Evolutionary conservation across 495 filamentous ascomycete genomes (phyloP).

Genomic region (Penicillium waksmanii): DNA sequence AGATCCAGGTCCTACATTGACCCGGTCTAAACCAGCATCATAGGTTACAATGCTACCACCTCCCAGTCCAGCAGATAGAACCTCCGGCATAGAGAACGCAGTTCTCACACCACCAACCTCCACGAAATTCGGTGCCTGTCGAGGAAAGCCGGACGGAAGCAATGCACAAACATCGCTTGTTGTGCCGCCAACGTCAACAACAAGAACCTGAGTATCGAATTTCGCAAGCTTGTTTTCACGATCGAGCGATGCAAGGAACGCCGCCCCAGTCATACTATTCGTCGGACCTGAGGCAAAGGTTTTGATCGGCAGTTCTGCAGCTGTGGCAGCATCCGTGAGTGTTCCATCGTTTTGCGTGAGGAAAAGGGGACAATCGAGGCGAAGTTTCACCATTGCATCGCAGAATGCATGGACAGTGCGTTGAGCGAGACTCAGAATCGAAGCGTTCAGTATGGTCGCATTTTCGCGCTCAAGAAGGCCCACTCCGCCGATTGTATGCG

Average conservation of each 20-base stretch:
- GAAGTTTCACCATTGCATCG: conserved; percentile 43
- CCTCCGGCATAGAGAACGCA: conserved; percentile 58
- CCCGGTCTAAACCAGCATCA: conserved; percentile 28
- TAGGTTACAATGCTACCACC: conserved; percentile 54
- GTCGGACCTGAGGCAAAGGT: conserved; percentile 56
- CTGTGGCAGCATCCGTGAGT: conserved; percentile 45
- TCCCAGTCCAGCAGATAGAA: conserved; percentile 56
- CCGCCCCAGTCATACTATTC: conserved; percentile 55
- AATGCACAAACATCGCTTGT: conserved; percentile 59
- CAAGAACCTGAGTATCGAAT: conserved; percentile 14
- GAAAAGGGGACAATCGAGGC: conserved; percentile 48
- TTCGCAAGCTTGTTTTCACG: background rate
- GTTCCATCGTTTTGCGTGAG: conserved; percentile 60
- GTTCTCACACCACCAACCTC: conserved; percentile 54
- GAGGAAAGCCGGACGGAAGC: conserved; percentile 56
- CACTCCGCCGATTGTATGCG: conserved; percentile 47
- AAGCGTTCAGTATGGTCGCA: conserved; percentile 57
- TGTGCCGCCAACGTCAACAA: conserved; percentile 47
- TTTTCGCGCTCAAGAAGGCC: conserved; percentile 58
- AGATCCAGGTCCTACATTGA: conserved; percentile 57
- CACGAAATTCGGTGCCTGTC: conserved; percentile 50
- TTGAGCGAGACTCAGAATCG: conserved; percentile 47
- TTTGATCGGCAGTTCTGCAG: conserved; percentile 49
- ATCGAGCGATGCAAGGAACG: conserved; percentile 36
- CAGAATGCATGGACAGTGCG: conserved; percentile 50